Evolutionary conservation across 2,329 filamentous ascomycete genomes (phyloP).

Genomic region (Madurella mycetomatis): DNA sequence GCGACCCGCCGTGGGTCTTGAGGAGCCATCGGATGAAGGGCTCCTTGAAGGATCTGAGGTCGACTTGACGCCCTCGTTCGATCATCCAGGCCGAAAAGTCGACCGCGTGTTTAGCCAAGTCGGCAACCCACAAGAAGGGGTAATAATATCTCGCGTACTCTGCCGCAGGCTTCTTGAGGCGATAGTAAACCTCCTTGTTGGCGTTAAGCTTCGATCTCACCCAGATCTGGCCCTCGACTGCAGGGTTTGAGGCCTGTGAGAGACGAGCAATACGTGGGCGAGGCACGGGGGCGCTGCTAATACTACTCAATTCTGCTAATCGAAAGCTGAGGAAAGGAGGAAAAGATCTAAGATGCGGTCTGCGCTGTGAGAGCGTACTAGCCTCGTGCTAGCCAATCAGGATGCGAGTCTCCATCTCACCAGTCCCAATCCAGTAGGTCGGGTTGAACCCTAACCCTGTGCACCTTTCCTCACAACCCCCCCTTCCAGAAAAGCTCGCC

Average conservation of each 20-base stretch:
- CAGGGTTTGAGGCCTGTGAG: slow-evolving; percentile 37
- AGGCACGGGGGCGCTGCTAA: too few species aligned
- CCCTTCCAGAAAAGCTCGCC: too few species aligned
- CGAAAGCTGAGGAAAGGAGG: too few species aligned
- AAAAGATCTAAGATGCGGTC: too few species aligned
- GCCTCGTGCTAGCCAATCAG: too few species aligned
- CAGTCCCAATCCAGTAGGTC: too few species aligned
- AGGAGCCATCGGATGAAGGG: slow-evolving; percentile 57
- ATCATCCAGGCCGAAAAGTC: slow-evolving; percentile 53
- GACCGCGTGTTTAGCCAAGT: slow-evolving; percentile 66
- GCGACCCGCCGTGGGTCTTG: slow-evolving; percentile 38
- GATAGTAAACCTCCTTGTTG: slow-evolving; percentile 56
- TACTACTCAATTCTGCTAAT: too few species aligned
- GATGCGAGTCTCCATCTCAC: too few species aligned
- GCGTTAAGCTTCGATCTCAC: slow-evolving; percentile 52
- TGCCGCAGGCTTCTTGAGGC: slow-evolving; percentile 48
- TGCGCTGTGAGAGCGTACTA: too few species aligned
- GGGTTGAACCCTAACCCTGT: too few species aligned
- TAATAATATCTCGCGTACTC: slow-evolving; percentile 61
- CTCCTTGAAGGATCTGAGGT: slow-evolving; percentile 52
- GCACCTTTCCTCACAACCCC: too few species aligned
- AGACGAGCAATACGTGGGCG: too few species aligned
- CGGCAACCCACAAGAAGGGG: slow-evolving; percentile 66
- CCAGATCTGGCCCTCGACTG: slow-evolving; percentile 56
- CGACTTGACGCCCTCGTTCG: slow-evolving; percentile 34